Evolutionary conservation across 805 yeast species (phyloP).

Genomic region (Monosporozyma solicola): DNA sequence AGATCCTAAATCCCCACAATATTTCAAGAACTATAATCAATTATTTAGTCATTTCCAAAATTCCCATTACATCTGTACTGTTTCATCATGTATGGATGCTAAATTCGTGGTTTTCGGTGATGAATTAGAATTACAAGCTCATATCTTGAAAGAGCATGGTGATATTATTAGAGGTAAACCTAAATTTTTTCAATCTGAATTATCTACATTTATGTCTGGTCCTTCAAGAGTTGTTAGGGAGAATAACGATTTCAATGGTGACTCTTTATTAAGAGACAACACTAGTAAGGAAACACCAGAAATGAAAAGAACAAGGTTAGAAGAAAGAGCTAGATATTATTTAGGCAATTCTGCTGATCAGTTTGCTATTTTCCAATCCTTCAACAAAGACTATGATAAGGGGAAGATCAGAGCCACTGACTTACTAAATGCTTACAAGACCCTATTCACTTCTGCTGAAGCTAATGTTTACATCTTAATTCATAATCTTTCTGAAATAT

Average conservation of each 20-base stretch:
- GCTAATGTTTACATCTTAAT: slow-evolving; percentile 51
- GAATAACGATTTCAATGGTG: slow-evolving; percentile 1
- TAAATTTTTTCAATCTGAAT: slow-evolving; percentile 45
- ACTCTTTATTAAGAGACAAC: not conserved
- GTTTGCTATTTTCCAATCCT: slow-evolving; percentile 39
- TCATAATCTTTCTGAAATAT: slow-evolving; percentile 52
- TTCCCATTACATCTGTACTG: slow-evolving; percentile 70
- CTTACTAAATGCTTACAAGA: slow-evolving; percentile 38
- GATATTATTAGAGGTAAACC: slow-evolving; percentile 24
- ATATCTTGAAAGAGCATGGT: slow-evolving; percentile 71
- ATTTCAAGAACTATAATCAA: slow-evolving; percentile 67
- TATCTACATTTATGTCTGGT: slow-evolving; percentile 46
- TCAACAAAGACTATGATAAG: slow-evolving; percentile 41
- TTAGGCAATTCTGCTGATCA: slow-evolving; percentile 43
- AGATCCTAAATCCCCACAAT: slow-evolving; percentile 54
- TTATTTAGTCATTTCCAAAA: slow-evolving; percentile 65
- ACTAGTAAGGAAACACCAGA: slow-evolving; percentile 32
- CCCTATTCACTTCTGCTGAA: slow-evolving; percentile 36
- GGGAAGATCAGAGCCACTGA: slow-evolving; percentile 41
- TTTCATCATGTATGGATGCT: slow-evolving; percentile 71
- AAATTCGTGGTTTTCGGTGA: slow-evolving; percentile 88
- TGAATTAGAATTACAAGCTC: slow-evolving; percentile 79
- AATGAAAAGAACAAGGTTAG: slow-evolving; percentile 52
- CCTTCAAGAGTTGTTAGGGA: slow-evolving; percentile 24
- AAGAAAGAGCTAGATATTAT: slow-evolving; percentile 80